phyloP scores from a whole-genome alignment of 176 grass and related monocot species.

The Oryza longistaminata region DNA sequence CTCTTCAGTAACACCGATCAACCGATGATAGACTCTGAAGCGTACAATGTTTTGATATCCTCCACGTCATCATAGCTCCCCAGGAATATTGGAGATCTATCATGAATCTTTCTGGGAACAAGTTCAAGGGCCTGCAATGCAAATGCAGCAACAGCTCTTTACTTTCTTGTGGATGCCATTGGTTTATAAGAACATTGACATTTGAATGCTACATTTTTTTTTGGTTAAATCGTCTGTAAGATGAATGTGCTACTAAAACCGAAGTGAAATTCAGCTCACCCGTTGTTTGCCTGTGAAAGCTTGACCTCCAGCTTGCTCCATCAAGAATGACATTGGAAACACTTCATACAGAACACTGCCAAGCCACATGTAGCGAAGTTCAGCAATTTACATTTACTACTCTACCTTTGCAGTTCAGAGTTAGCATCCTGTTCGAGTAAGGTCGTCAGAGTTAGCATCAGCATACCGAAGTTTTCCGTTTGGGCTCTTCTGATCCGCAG shows the following conservation, averaged over 20 bases:
- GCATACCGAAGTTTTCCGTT: constrained; percentile 83
- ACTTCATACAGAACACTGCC: constrained; percentile 94
- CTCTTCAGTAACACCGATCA: constrained; percentile 17
- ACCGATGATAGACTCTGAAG: constrained; percentile 43
- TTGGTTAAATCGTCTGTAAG: not conserved
- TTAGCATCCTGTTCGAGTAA: too few species aligned
- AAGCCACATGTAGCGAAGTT: constrained; percentile 3
- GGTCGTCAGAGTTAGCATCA: too few species aligned
- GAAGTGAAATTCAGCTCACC: constrained; percentile 42
- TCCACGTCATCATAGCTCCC: constrained; percentile 94
- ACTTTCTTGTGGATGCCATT: not conserved
- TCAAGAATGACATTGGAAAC: constrained; percentile 93
- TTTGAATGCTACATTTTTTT: not conserved
- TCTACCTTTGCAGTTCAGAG: not conserved
- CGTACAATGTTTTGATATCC: constrained; percentile 80
- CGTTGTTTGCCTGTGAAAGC: constrained; percentile 84
- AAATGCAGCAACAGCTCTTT: not conserved
- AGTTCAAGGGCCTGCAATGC: constrained; percentile 76
- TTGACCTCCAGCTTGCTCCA: constrained; percentile 97
- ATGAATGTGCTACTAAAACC: not conserved
- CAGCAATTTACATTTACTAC: constrained; percentile 13
- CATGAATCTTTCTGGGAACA: constrained; percentile 64
- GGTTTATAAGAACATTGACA: not conserved
- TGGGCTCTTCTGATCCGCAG: constrained; percentile 87
- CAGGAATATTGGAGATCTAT: constrained; percentile 88